These are phyloP conservation scores for Silene latifolia DNA, from an alignment of 148 eudicot genomes.

Conservation along the genomic window DNA sequence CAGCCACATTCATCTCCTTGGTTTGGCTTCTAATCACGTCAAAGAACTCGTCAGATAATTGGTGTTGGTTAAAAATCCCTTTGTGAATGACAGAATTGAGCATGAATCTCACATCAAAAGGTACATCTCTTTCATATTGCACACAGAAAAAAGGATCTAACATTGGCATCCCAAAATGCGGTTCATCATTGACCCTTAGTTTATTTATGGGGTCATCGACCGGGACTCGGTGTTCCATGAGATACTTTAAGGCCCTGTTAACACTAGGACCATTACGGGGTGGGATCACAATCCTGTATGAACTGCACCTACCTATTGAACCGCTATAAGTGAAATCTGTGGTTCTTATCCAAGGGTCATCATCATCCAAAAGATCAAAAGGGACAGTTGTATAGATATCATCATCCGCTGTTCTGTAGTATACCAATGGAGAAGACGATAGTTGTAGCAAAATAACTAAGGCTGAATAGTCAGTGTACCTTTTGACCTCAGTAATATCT, in stretches of 20 bases:
- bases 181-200: conserved; percentile 52
- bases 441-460: conserved; percentile 54
- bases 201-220: conserved; percentile 13
- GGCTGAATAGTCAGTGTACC: conserved; percentile 33
- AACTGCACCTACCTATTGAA: conserved; percentile 67
- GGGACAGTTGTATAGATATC: conserved; percentile 61
- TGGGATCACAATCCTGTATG: conserved; percentile 46
- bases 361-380: conserved; percentile 76
- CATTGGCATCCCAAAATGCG: conserved; percentile 46
- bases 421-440: conserved; percentile 60
- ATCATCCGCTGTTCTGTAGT: conserved; percentile 85
- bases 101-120: conserved; percentile 58
- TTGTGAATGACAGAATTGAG: conserved; percentile 75
- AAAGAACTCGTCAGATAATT: conserved; percentile 47
- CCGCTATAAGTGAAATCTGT: conserved; percentile 68
- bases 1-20: conserved; percentile 55
- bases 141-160: conserved; percentile 61
- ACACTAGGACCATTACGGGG: conserved; percentile 57
- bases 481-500: conserved; percentile 50
- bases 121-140: conserved; percentile 41
- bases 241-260: conserved; percentile 47
- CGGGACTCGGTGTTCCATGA: conserved; percentile 43
- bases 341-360: conserved; percentile 93
- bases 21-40: conserved; percentile 46
- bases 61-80: conserved; percentile 68